Evolutionary conservation across 176 grass and related monocot genomes (phyloP).

Genomic region (Phoenix roebelenii): DNA sequence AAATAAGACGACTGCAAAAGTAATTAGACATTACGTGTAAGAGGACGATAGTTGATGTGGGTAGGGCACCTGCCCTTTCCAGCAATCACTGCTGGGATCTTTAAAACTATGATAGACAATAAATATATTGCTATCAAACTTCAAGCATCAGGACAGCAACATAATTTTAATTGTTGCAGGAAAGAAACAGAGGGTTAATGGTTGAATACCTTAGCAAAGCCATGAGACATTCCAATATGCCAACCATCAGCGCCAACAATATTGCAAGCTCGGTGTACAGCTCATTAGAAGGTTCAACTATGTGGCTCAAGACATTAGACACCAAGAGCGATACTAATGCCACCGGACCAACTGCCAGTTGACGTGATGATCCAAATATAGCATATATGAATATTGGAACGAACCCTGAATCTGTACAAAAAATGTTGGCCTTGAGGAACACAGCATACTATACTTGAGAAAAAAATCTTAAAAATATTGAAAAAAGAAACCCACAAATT

Average conservation of each 20-base stretch:
- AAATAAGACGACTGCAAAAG: too few relatives aligned
- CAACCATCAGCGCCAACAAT: slow-evolving; percentile 87
- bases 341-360: slow-evolving; percentile 86
- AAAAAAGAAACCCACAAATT: slow-evolving; percentile 6
- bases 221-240: slow-evolving; percentile 86
- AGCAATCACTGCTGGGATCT: too few relatives aligned
- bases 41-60: too few relatives aligned
- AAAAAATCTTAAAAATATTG: background rate
- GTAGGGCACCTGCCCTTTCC: too few relatives aligned
- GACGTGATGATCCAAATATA: slow-evolving; percentile 79
- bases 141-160: background rate
- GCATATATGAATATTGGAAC: slow-evolving; percentile 74
- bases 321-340: slow-evolving; percentile 86
- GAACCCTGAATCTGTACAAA: slow-evolving; percentile 72
- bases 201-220: slow-evolving; percentile 68
- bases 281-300: slow-evolving; percentile 64
- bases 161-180: background rate
- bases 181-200: slow-evolving; percentile 11
- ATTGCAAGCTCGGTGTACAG: slow-evolving; percentile 84
- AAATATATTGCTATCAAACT: too few relatives aligned
- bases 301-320: slow-evolving; percentile 80
- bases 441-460: background rate
- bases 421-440: background rate
- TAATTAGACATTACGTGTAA: too few relatives aligned
- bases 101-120: too few relatives aligned